A percentile compares a stretch with the other conserved stretches of the same genome.
These are phyloP conservation scores for Penicillium fimorum DNA, from an alignment of 495 filamentous ascomycete genomes.

Conservation along the genomic window DNA sequence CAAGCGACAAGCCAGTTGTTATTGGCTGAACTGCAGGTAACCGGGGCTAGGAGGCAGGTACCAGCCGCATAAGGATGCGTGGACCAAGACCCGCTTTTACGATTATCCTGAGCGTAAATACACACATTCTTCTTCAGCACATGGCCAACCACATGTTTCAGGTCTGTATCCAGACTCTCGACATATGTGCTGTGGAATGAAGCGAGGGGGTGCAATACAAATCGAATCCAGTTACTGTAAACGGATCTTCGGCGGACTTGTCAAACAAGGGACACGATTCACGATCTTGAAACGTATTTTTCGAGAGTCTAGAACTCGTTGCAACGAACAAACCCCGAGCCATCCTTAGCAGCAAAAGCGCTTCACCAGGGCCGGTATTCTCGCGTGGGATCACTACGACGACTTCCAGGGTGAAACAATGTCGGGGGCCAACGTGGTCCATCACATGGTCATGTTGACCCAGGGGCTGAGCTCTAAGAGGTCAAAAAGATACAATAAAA, in stretches of 20 bases:
- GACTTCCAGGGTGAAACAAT: constrained; percentile 29
- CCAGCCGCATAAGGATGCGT: constrained; percentile 16
- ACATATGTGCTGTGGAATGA: constrained; percentile 25
- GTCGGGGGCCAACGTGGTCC: constrained; percentile 38
- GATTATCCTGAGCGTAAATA: constrained; percentile 8
- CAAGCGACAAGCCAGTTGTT: constrained; percentile 23
- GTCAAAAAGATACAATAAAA: background rate
- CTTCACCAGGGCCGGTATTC: constrained; percentile 17
- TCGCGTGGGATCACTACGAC: constrained; percentile 23
- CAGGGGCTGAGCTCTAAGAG: constrained; percentile 13
- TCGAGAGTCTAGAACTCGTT: constrained; percentile 16
- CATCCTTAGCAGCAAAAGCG: constrained; percentile 21
- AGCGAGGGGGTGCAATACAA: constrained; percentile 19
- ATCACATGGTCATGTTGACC: constrained; percentile 33
- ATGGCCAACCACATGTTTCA: constrained; percentile 33
- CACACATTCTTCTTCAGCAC: constrained; percentile 17
- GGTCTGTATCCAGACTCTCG: constrained; percentile 14
- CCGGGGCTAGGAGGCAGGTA: constrained; percentile 25
- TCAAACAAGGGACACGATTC: constrained; percentile 22
- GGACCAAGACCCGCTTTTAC: constrained; percentile 11
- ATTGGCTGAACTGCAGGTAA: constrained; percentile 22
- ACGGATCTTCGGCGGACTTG: constrained; percentile 17
- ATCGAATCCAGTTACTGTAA: constrained; percentile 13
- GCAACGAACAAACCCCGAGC: background rate
- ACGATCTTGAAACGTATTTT: constrained; percentile 15